These are phyloP conservation scores for Tulasnella sp. DNA, from an alignment of 768 basidiomycete genomes.

Conservation along the genomic window DNA sequence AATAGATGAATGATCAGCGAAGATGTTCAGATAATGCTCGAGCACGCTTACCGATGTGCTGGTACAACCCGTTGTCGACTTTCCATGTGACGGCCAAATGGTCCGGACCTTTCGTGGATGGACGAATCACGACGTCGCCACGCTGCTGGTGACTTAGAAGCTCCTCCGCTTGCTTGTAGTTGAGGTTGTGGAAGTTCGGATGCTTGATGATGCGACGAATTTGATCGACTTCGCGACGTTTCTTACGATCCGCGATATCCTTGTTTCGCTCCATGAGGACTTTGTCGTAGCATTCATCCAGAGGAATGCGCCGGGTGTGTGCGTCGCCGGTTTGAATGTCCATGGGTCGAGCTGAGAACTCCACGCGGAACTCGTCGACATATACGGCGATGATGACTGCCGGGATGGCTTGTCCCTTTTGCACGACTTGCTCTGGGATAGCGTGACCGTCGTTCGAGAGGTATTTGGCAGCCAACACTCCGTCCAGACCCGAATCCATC, in stretches of 20 bases:
- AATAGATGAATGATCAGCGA: not conserved
- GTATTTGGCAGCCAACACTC: slow-evolving; percentile 50
- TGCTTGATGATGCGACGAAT: slow-evolving; percentile 87
- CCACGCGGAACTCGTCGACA: slow-evolving; percentile 55
- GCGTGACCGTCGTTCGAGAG: slow-evolving; percentile 37
- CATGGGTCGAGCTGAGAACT: slow-evolving; percentile 55
- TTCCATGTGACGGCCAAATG: slow-evolving; percentile 99
- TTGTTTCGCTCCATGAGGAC: slow-evolving; percentile 52
- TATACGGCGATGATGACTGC: slow-evolving; percentile 68
- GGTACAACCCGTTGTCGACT: slow-evolving; percentile 89
- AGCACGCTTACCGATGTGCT: slow-evolving; percentile 72
- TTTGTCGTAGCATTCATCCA: slow-evolving; percentile 55
- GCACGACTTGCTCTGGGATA: slow-evolving; percentile 39
- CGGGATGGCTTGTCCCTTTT: slow-evolving; percentile 68
- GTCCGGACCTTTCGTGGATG: slow-evolving; percentile 85
- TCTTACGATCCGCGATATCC: slow-evolving; percentile 69
- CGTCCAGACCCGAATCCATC: slow-evolving; percentile 92
- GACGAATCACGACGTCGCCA: slow-evolving; percentile 93
- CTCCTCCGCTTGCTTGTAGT: slow-evolving; percentile 76
- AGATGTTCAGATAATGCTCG: not conserved
- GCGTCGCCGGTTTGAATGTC: slow-evolving; percentile 55
- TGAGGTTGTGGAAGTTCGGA: slow-evolving; percentile 96
- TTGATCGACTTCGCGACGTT: slow-evolving; percentile 68
- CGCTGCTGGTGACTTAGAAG: slow-evolving; percentile 82
- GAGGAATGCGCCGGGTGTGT: slow-evolving; percentile 45